These are phyloP conservation scores for Chaetomiaceae sp. DNA, from an alignment of 2,329 filamentous ascomycete species.

Conservation along the genomic window DNA sequence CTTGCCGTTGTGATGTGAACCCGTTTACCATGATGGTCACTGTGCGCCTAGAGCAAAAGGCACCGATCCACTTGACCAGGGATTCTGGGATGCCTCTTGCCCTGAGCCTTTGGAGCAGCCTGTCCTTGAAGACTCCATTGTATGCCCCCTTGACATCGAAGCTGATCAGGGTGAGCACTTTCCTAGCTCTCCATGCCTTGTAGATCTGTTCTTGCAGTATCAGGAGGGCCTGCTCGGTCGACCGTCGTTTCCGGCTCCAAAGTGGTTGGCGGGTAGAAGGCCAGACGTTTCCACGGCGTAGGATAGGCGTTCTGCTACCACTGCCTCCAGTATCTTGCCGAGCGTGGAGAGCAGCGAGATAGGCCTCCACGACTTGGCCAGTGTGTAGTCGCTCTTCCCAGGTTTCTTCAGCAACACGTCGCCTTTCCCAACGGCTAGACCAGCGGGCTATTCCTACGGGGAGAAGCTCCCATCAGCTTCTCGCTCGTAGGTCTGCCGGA, in stretches of 20 bases:
- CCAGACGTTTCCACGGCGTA: not conserved
- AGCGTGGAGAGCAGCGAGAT: conserved; percentile 5
- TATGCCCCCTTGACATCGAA: conserved; percentile 13
- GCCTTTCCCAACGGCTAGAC: too few relatives aligned
- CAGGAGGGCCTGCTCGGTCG: not conserved
- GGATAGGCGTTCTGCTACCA: conserved; percentile 4
- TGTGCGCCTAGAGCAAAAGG: too few relatives aligned
- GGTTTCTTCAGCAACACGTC: too few relatives aligned
- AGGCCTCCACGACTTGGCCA: conserved; percentile 2
- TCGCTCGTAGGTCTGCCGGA: too few relatives aligned
- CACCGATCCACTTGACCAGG: too few relatives aligned
- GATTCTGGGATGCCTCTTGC: not conserved
- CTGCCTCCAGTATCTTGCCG: conserved; percentile 6
- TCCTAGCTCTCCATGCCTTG: not conserved
- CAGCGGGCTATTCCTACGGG: too few relatives aligned
- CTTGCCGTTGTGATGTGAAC: too few relatives aligned
- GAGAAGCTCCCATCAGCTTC: too few relatives aligned
- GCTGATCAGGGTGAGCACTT: conserved; percentile 6
- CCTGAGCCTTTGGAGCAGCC: conserved; percentile 6
- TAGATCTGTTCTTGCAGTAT: not conserved
- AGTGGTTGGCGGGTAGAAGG: not conserved
- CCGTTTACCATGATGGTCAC: too few relatives aligned
- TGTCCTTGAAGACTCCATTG: conserved; percentile 12
- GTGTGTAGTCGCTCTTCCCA: not conserved
- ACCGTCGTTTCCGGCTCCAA: not conserved